Evolutionary conservation across 305 asterid species (phyloP), one percentile per base, ranked within the genome.

Genomic region (Salvia sclarea): DNA sequence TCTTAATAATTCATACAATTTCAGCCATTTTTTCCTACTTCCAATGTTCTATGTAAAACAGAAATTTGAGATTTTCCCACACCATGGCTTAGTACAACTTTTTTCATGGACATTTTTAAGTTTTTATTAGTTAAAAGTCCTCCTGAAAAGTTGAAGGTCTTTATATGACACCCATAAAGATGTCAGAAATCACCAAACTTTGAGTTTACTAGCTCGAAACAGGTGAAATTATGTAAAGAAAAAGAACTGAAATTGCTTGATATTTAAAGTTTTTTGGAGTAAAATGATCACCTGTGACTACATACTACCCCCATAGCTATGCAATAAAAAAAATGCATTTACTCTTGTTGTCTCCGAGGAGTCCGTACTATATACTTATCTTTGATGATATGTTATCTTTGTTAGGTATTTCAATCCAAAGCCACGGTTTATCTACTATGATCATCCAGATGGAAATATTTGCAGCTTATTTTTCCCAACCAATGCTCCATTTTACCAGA

Each of bases 391-490:
- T 50, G 40, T 45, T 52, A 48, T 76, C 74, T 71, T 68, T 64
- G 49, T 66, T 75, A 95, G 99, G 85, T 95, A 75, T 80, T 95
- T 88, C 82, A 69, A 74, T 61, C 98, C 99, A 71, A 86, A 59
- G 82, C 97, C 92, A 25, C 70, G 78, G 67, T 91, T 95, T 82
- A 84, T 73, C 78, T 82, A 81, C 77, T 78, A 70, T 55, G 96
- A 95, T 35, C 88, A 82, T 48, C 68, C 74, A 45, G 94, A 89
- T 64, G 99, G 96, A 75, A 78, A 58, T 75, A 82, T 89, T 67
- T 95, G 99, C 83, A 71, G 66, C 64, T 74, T 91, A 76, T 66
- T 82, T 78, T 88, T 95, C 69, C 99, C 99, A 53, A 83, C 97
- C 66, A 95, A 95, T 78, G 92, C 98, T 83, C 94, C 99, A 71